These are phyloP conservation scores for Drosera spatulata DNA, from an alignment of 179 eudicot species.

Conservation along the genomic window DNA sequence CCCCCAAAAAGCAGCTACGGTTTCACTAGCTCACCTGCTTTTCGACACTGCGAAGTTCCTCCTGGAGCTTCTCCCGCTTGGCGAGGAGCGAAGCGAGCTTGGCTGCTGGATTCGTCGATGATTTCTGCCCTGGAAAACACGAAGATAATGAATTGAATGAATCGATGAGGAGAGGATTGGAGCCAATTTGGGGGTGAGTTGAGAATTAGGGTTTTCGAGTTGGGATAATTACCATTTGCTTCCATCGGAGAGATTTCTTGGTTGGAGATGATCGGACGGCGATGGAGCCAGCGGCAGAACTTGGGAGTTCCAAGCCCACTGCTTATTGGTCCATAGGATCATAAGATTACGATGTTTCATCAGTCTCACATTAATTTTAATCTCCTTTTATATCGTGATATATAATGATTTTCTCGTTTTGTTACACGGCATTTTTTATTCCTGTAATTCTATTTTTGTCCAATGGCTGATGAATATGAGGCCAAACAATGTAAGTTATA, in stretches of 20 bases:
- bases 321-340: too few species aligned
- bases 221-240: constrained; percentile 22
- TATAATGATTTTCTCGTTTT: too few species aligned
- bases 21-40: constrained; percentile 90
- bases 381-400: too few species aligned
- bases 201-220: constrained; percentile 10
- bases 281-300: too few species aligned
- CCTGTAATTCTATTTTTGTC: too few species aligned
- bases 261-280: constrained; percentile 11
- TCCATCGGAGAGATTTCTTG: constrained; percentile 29
- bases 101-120: constrained; percentile 49
- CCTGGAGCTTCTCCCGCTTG: constrained; percentile 81
- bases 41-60: constrained; percentile 75
- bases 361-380: too few species aligned
- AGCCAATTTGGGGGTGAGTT: not conserved
- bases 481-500: too few species aligned
- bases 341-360: too few species aligned
- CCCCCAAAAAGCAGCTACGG: too few species aligned
- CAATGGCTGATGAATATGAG: too few species aligned
- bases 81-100: constrained; percentile 49
- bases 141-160: not conserved
- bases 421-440: too few species aligned
- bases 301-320: too few species aligned
- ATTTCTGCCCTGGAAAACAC: constrained; percentile 46
- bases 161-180: constrained; percentile 1